Conservation (phyloP, 208 protist species). For the Crithidia fasciculata region DNA sequence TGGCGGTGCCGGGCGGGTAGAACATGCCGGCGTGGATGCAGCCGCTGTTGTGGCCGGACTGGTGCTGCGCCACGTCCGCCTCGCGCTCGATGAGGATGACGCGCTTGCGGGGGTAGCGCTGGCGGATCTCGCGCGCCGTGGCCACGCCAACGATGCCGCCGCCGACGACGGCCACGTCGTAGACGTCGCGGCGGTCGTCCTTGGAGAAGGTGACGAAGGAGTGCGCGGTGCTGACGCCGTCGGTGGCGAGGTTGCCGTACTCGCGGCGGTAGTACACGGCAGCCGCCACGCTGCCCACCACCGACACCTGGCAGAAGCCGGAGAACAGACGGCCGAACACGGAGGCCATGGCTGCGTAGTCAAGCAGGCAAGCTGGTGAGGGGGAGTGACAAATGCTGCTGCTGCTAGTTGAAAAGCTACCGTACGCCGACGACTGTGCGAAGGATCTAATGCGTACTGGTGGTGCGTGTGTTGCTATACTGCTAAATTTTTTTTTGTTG, state of each 20-base stretch:
- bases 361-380: too few relatives aligned
- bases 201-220: constrained; percentile 53
- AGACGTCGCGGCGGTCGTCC: constrained; percentile 53
- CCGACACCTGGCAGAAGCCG: constrained; percentile 37
- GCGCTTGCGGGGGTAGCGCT: constrained; percentile 70
- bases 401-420: too few relatives aligned
- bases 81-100: constrained; percentile 90
- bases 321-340: constrained; percentile 27
- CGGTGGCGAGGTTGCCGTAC: constrained; percentile 47
- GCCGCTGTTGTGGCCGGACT: constrained; percentile 91
- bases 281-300: constrained; percentile 43
- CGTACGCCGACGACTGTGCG: too few relatives aligned
- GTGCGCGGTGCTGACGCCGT: constrained; percentile 31
- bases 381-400: too few relatives aligned
- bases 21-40: constrained; percentile 95
- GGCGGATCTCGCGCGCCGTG: constrained; percentile 72
- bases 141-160: constrained; percentile 89
- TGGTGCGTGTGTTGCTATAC: too few relatives aligned
- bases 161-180: constrained; percentile 91
- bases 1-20: constrained; percentile 79
- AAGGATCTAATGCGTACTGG: too few relatives aligned
- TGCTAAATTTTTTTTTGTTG: background rate
- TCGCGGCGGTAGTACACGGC: constrained; percentile 58
- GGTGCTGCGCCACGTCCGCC: constrained; percentile 86
- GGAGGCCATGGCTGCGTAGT: constrained; percentile 1